Conservation (phyloP, 148 eudicot species). For the Rhododendron vialii region DNA sequence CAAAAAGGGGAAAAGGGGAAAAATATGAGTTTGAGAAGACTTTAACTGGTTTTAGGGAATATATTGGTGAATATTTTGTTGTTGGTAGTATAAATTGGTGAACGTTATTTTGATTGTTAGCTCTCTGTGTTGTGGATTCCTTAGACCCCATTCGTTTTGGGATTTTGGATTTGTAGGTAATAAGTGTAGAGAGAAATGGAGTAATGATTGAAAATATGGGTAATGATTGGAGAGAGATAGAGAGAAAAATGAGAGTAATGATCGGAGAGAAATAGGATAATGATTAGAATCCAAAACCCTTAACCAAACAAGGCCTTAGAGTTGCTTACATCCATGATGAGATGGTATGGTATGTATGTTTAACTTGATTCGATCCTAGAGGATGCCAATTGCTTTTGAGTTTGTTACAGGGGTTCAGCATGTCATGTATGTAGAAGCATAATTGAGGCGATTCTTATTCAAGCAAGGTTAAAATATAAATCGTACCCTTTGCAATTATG, state of each 20-base stretch:
- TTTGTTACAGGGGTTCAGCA: not conserved
- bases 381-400: not conserved
- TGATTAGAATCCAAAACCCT: no score
- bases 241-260: no score
- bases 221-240: no score
- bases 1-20: not conserved
- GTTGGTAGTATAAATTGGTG: not conserved
- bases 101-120: not conserved
- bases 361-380: not conserved
- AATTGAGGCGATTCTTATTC: not conserved
- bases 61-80: not conserved
- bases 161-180: no score
- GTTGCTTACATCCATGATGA: no score
- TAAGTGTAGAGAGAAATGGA: no score
- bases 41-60: not conserved
- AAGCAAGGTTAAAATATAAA: not conserved
- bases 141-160: no score
- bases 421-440: not conserved
- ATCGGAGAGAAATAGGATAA: no score
- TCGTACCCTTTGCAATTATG: not conserved
- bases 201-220: no score
- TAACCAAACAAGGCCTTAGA: no score
- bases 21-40: not conserved
- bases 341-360: no score
- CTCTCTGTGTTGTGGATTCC: not conserved